Evolutionary conservation across 2,329 filamentous ascomycete species (phyloP).

Genomic region (Curvularia lunata): DNA sequence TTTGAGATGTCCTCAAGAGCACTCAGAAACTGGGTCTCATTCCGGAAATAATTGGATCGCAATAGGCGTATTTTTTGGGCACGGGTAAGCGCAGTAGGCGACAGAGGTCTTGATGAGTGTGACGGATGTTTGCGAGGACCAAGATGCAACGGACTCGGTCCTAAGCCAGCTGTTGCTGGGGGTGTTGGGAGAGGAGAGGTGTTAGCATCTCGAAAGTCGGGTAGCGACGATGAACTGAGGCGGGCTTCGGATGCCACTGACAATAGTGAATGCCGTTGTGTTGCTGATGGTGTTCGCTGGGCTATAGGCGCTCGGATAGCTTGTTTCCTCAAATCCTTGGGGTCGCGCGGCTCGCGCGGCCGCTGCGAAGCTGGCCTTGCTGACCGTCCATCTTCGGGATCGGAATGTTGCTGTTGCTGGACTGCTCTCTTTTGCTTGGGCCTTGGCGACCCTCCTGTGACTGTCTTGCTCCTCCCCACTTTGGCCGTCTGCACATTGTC

Average conservation of each 20-base stretch:
- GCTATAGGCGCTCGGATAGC: slow-evolving; percentile 30
- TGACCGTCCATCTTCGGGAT: slow-evolving; percentile 45
- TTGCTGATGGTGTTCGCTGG: slow-evolving; percentile 34
- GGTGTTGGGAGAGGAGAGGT: slow-evolving; percentile 47
- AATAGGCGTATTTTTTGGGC: slow-evolving; percentile 74
- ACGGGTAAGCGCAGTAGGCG: slow-evolving; percentile 66
- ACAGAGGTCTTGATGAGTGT: slow-evolving; percentile 61
- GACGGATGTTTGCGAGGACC: slow-evolving; percentile 61
- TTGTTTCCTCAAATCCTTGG: slow-evolving; percentile 41
- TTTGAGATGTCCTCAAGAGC: slow-evolving; percentile 85
- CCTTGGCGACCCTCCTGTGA: slow-evolving; percentile 57
- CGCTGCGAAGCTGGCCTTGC: slow-evolving; percentile 49
- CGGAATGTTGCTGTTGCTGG: slow-evolving; percentile 46
- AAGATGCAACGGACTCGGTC: slow-evolving; percentile 45
- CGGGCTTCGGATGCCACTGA: slow-evolving; percentile 65
- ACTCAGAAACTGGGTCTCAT: slow-evolving; percentile 79
- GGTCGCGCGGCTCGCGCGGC: slow-evolving; percentile 30
- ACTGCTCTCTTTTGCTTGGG: slow-evolving; percentile 52
- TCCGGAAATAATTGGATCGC: slow-evolving; percentile 82
- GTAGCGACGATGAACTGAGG: slow-evolving; percentile 72
- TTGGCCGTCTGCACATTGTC: slow-evolving; percentile 64
- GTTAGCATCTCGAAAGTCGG: slow-evolving; percentile 63
- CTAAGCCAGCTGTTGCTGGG: slow-evolving; percentile 50
- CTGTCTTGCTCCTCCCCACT: slow-evolving; percentile 72
- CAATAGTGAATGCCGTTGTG: slow-evolving; percentile 57